These are phyloP conservation scores for Ogataea trehalophila DNA, from an alignment of 805 yeast species.

Conservation along the genomic window DNA sequence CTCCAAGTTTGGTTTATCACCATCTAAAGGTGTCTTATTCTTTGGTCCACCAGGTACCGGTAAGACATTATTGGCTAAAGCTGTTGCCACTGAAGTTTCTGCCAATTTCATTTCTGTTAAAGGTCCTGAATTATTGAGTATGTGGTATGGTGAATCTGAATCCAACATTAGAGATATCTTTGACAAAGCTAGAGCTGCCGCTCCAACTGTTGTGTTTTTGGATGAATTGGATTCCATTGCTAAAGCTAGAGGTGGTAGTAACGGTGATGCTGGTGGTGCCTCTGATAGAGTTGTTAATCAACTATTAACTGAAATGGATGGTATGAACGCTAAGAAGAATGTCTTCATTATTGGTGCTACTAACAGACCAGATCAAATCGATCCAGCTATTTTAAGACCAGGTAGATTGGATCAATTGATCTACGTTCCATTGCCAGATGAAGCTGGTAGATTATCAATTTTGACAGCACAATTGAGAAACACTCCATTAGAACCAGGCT, in stretches of 20 bases:
- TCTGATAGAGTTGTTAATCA: conserved; percentile 95
- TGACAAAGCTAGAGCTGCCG: conserved; percentile 98
- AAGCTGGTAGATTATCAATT: conserved; percentile 87
- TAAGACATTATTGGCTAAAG: conserved; percentile 96
- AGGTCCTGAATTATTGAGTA: conserved; percentile 94
- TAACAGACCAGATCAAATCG: conserved; percentile 98
- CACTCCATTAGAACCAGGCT: conserved; percentile 97
- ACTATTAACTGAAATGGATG: conserved; percentile 97
- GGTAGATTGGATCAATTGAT: conserved; percentile 98
- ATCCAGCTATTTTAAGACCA: conserved; percentile 97
- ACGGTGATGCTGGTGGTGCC: conserved; percentile 96
- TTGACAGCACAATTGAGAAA: conserved; percentile 95
- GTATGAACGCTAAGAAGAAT: conserved; percentile 99
- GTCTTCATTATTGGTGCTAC: conserved; percentile 99
- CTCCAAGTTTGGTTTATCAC: conserved; percentile 95
- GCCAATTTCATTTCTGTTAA: conserved; percentile 97
- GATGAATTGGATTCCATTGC: conserved; percentile 99
- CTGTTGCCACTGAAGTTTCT: conserved; percentile 98
- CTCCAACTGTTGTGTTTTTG: conserved; percentile 97
- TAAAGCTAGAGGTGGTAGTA: conserved; percentile 88
- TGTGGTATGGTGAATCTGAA: conserved; percentile 99
- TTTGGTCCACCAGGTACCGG: conserved; percentile 99
- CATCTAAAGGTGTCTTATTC: conserved; percentile 97
- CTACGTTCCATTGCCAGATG: conserved; percentile 98
- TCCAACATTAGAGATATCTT: conserved; percentile 96